Conservation (phyloP, 768 basidiomycete genomes). For the Hygrocybe punicea region DNA sequence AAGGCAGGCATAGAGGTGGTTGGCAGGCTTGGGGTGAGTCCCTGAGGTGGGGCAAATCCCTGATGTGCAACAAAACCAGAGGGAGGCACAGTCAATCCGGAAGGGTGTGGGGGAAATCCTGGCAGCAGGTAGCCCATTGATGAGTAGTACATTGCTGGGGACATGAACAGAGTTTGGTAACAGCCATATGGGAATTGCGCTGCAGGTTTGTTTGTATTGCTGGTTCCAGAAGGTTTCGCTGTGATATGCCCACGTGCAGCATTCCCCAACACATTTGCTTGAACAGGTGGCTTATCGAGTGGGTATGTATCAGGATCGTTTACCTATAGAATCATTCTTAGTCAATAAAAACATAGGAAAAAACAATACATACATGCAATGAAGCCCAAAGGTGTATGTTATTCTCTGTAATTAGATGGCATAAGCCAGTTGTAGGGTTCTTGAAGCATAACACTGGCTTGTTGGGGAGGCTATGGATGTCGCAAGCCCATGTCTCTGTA, state of each 20-base stretch:
- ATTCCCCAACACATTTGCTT: slow-evolving; percentile 1
- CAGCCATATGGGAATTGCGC: not conserved
- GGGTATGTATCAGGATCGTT: not conserved
- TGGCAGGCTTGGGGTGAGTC: no score
- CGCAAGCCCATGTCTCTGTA: no score
- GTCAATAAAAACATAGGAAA: not conserved
- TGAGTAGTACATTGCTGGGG: not conserved
- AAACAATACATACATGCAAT: no score
- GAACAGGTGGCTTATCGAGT: not conserved
- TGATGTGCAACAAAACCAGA: not conserved
- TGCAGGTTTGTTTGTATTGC: not conserved
- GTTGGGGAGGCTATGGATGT: no score
- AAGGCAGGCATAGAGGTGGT: not conserved
- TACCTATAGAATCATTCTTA: not conserved
- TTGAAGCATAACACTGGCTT: no score
- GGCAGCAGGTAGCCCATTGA: not conserved
- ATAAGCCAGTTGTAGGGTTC: no score
- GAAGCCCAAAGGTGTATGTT: no score
- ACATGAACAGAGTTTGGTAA: not conserved
- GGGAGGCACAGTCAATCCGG: not conserved
- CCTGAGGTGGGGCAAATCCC: not conserved
- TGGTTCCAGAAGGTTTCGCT: not conserved
- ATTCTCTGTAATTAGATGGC: no score
- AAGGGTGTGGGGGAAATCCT: no score
- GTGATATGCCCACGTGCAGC: not conserved